These are phyloP conservation scores for Ustulina deusta DNA, from an alignment of 2,329 filamentous ascomycete species.

Conservation along the genomic window DNA sequence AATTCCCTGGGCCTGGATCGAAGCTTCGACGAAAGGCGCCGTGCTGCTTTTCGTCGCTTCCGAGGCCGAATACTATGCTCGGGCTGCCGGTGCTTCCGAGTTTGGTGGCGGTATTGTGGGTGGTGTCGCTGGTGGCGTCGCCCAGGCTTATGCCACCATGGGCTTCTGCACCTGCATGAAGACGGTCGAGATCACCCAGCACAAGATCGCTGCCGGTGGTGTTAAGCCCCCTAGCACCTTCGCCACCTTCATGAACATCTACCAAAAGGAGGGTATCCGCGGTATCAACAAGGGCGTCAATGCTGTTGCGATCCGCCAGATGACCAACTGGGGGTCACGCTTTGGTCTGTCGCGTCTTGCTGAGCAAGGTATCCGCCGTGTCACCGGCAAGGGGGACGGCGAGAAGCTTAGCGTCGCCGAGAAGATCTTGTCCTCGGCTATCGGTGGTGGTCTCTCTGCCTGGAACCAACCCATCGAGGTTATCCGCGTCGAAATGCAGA, in stretches of 20 bases:
- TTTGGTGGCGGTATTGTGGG: slow-evolving; percentile 91
- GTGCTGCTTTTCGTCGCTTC: slow-evolving; percentile 99
- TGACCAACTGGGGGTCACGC: slow-evolving; percentile 98
- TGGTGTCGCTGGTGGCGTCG: slow-evolving; percentile 93
- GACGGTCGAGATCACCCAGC: slow-evolving; percentile 99
- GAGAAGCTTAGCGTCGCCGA: slow-evolving; percentile 83
- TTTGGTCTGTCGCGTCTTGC: slow-evolving; percentile 94
- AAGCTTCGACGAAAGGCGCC: slow-evolving; percentile 98
- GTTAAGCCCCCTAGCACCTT: slow-evolving; percentile 91
- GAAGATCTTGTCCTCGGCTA: slow-evolving; percentile 86
- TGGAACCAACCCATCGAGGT: slow-evolving; percentile 99
- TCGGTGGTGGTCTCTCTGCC: slow-evolving; percentile 94
- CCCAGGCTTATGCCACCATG: slow-evolving; percentile 99
- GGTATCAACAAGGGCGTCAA: slow-evolving; percentile 99
- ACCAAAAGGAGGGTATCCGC: slow-evolving; percentile 89
- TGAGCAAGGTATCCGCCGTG: slow-evolving; percentile 84
- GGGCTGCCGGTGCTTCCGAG: slow-evolving; percentile 82
- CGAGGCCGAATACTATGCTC: slow-evolving; percentile 96
- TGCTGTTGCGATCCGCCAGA: slow-evolving; percentile 97
- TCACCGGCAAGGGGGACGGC: slow-evolving; percentile 81
- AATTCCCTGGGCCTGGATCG: slow-evolving; percentile 99
- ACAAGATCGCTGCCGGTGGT: slow-evolving; percentile 88
- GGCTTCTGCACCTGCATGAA: slow-evolving; percentile 99
- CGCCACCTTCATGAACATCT: slow-evolving; percentile 96
- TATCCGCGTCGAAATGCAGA: slow-evolving; percentile 99